Conservation (phyloP, 1,139 yeast species). For the Scheffersomyces stambukii region DNA sequence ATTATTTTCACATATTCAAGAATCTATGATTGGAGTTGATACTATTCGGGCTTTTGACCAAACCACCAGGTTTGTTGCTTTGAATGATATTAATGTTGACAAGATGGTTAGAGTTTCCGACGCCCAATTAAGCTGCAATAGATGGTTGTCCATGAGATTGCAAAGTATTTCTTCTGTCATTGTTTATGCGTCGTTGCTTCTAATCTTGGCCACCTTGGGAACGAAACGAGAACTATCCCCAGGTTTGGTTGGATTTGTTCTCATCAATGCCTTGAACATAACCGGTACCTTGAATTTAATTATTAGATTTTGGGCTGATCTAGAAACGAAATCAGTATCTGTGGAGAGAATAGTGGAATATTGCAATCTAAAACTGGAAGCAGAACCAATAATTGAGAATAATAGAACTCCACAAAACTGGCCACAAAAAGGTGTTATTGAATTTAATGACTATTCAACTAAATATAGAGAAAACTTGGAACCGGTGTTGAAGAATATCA, state of each 20-base stretch:
- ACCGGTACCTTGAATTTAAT: slow-evolving; percentile 28
- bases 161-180: slow-evolving; percentile 32
- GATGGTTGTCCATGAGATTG: slow-evolving; percentile 40
- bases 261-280: slow-evolving; percentile 32
- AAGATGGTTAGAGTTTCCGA: slow-evolving; percentile 18
- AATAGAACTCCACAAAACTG: slow-evolving; percentile 23
- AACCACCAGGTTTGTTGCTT: slow-evolving; percentile 22
- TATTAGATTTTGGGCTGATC: slow-evolving; percentile 32
- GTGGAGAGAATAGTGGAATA: slow-evolving; percentile 36
- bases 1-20: slow-evolving; percentile 34
- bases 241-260: slow-evolving; percentile 34
- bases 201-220: slow-evolving; percentile 21
- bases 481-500: slow-evolving; percentile 28
- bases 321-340: slow-evolving; percentile 30
- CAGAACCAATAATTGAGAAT: slow-evolving; percentile 23
- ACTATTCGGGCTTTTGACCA: slow-evolving; percentile 32
- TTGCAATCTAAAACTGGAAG: slow-evolving; percentile 30
- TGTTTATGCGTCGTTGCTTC: slow-evolving; percentile 24
- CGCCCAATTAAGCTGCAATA: slow-evolving; percentile 20
- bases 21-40: slow-evolving; percentile 34
- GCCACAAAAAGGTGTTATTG: slow-evolving; percentile 30
- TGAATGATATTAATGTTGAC: slow-evolving; percentile 18
- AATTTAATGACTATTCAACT: slow-evolving; percentile 28
- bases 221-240: slow-evolving; percentile 22
- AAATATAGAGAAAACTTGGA: slow-evolving; percentile 34